Percentiles rank a stretch among this genome's conserved stretches.
phyloP scores from a whole-genome alignment of 495 filamentous ascomycete species.

The Penicillium taxi region DNA sequence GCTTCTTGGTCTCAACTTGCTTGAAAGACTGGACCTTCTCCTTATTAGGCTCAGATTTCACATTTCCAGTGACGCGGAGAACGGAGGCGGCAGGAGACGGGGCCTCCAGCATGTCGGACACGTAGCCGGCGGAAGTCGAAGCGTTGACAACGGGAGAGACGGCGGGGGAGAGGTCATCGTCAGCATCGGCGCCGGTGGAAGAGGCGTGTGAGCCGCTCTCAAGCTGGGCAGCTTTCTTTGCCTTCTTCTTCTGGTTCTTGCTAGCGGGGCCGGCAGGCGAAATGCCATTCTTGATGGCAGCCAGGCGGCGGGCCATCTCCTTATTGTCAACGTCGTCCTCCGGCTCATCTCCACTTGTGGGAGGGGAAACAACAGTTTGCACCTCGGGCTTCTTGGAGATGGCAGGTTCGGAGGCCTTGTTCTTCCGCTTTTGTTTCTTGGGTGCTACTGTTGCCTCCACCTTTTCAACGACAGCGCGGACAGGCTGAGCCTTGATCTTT shows the following conservation, averaged over 20 bases:
- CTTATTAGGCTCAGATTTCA: slow-evolving; percentile 55
- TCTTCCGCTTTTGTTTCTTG: slow-evolving; percentile 40
- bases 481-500: slow-evolving; percentile 28
- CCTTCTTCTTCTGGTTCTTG: slow-evolving; percentile 53
- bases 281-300: slow-evolving; percentile 57
- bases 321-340: slow-evolving; percentile 57
- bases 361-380: slow-evolving; percentile 32
- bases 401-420: slow-evolving; percentile 26
- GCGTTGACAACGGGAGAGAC: slow-evolving; percentile 50
- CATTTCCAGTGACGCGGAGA: slow-evolving; percentile 61
- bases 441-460: slow-evolving; percentile 21
- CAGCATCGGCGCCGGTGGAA: slow-evolving; percentile 73
- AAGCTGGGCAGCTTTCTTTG: slow-evolving; percentile 39
- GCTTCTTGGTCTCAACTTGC: slow-evolving; percentile 74
- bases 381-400: slow-evolving; percentile 27
- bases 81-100: slow-evolving; percentile 60
- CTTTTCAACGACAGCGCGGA: slow-evolving; percentile 30
- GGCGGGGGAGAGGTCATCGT: slow-evolving; percentile 66
- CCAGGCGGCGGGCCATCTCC: slow-evolving; percentile 66
- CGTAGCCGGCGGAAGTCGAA: slow-evolving; percentile 46
- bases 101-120: slow-evolving; percentile 84
- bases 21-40: slow-evolving; percentile 51
- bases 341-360: slow-evolving; percentile 37
- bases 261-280: slow-evolving; percentile 33
- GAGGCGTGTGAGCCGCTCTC: slow-evolving; percentile 43